Conservation (phyloP, 306 rosid genomes). For the Cucumis cinereus region DNA sequence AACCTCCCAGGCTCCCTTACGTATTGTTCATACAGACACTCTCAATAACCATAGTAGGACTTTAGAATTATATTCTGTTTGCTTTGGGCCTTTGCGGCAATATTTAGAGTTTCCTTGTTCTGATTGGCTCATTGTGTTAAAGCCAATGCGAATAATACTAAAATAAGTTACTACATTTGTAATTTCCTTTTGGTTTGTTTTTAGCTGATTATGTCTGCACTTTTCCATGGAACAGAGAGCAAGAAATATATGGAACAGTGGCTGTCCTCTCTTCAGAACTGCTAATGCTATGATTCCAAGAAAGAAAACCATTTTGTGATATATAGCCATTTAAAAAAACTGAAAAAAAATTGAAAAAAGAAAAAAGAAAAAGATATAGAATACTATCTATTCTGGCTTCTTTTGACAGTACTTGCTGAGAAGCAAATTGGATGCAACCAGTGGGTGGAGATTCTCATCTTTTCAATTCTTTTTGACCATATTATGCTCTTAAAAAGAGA, state of each 20-base stretch:
- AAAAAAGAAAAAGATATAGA: neutral
- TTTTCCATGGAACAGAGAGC: slow-evolving; percentile 46
- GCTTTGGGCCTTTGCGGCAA: neutral
- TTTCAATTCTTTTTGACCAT: neutral
- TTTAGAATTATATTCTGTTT: neutral
- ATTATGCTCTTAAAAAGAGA: neutral
- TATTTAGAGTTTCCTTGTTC: neutral
- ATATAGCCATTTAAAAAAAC: neutral
- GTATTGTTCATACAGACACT: neutral
- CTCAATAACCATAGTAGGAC: neutral
- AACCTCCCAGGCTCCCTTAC: neutral
- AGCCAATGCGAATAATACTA: neutral
- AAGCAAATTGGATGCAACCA: neutral
- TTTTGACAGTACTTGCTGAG: neutral
- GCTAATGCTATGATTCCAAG: slow-evolving; percentile 6
- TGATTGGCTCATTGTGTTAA: neutral
- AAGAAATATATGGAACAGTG: slow-evolving; percentile 65
- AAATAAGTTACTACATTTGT: neutral
- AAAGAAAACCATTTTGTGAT: neutral
- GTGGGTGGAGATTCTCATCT: neutral
- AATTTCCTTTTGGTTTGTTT: neutral
- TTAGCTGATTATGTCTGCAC: slow-evolving; percentile 11
- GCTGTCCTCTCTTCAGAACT: slow-evolving; percentile 61
- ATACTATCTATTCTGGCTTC: neutral
- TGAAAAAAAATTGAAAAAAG: neutral